Evolutionary conservation across 805 yeast species (phyloP).

Genomic region (Candida germanica): DNA sequence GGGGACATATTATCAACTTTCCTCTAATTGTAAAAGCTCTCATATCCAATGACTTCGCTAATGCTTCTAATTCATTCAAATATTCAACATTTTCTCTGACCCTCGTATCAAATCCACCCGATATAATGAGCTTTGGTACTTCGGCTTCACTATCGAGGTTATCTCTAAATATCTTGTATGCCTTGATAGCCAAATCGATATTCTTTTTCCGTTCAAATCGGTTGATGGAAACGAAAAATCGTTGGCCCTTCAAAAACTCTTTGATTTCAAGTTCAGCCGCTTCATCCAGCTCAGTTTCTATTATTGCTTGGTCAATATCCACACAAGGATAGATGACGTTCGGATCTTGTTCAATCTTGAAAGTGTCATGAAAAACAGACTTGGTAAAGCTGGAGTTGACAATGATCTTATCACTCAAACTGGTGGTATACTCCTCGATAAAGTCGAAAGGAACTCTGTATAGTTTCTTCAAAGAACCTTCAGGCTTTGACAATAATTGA

Average conservation of each 20-base stretch:
- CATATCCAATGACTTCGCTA: constrained; percentile 47
- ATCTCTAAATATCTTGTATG: constrained; percentile 50
- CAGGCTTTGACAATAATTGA: constrained; percentile 62
- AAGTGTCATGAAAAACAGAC: constrained; percentile 62
- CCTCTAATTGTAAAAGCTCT: constrained; percentile 44
- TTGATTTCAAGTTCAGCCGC: constrained; percentile 29
- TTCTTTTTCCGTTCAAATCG: constrained; percentile 88
- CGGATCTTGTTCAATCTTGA: constrained; percentile 45
- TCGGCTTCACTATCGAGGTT: constrained; percentile 8
- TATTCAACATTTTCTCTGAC: constrained; percentile 75
- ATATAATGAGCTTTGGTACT: constrained; percentile 56
- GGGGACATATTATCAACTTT: constrained; percentile 32
- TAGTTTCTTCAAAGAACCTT: constrained; percentile 50
- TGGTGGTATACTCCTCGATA: constrained; percentile 79
- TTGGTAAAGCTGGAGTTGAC: constrained; percentile 89
- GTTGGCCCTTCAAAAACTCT: constrained; percentile 30
- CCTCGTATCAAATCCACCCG: constrained; percentile 88
- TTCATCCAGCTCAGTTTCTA: constrained; percentile 17
- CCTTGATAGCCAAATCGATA: constrained; percentile 68
- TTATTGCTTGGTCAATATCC: constrained; percentile 30
- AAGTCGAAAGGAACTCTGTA: constrained; percentile 82
- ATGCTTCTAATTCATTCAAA: constrained; percentile 53
- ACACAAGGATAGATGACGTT: constrained; percentile 80
- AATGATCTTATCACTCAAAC: constrained; percentile 70
- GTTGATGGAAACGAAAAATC: constrained; percentile 70